Evolutionary conservation across 257 asterid genomes (phyloP), one percentile per base, ranked within the genome.

Genomic region (Solanum phureja): DNA sequence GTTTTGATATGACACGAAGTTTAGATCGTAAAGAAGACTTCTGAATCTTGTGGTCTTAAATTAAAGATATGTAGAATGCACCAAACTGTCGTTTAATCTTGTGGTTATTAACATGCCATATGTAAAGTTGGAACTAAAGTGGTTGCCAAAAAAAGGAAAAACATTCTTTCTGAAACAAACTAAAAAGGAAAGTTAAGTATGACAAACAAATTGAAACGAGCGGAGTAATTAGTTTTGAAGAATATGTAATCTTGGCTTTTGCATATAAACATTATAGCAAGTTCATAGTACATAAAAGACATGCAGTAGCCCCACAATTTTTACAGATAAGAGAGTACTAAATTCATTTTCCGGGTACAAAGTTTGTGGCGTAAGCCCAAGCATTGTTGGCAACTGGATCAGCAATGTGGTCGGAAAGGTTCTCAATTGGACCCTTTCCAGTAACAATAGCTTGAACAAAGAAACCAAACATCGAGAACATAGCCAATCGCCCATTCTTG

Each of bases 381-480:
- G 98, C 98, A 83, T 95, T 95, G 93, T 95, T 95, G 46, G 95
- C 91, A 3, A 94, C 97, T 11, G 98, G 98, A 84, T 95, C 98
- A 76, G 96, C 98, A 68, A 95, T 1, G 40, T 95, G 98, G 86
- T 95, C 98, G 10, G 5, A 86, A 0, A 95, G 91, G 88, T 95
- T 95, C 91, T 95, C 98, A 34, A 94, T 83, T 4, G 98, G 98
- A 40, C 98, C 98, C 74, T 95, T 95, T 44, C 98, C 98, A 0
- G 98, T 95, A 3, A 95, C 98, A 84, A 95, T 95, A 21, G 98
- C 98, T 88, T 95, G 98, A 21, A 95, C 96, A n/a, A 95, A 95
- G 94, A 94, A 94, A 2, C 98, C 98, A 66, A 95, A 93, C 95
- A 92, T 92, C 0, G 94, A 93, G 87, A 93, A 92, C 95, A 93